Evolutionary conservation across 2,329 filamentous ascomycete genomes (phyloP), one percentile per base, ranked within the genome.

Genomic region (Calonectria multiphialidica): DNA sequence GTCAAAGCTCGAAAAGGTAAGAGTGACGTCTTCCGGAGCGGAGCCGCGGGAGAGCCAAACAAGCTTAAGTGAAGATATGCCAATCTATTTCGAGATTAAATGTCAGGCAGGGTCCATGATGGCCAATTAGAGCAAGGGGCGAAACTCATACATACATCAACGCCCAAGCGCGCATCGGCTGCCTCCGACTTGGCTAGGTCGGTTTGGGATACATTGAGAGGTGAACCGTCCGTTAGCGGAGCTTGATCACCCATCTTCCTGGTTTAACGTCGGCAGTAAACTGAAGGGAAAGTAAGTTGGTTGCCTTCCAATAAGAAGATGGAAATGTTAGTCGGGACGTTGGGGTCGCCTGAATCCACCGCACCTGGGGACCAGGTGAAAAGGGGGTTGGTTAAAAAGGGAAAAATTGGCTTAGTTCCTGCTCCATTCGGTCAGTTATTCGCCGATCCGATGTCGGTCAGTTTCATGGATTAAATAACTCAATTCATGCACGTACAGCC

Each of bases 1-100:
- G 86, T 99, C 97, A 85, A 98, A 98, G 80, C 93, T 97, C 80
- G 97, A 90, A 81, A 99, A 99, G 84, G 98, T 98, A 65, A 99
- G 88, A 25, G 97, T 92, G 68, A 97, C 97, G 68, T 97, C 97
- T 61, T 93, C 92, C 78, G 96, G 93, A 30, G 89, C 90, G 13
- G 93, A 94, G 81, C 93, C 90, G 75, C 95, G 94, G n/a, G 96
- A 97, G 76, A 98, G 98, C 87, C 98, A 99, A 72, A 99, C 97
- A 57, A 99, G 91, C 86, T 99, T 99, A 76, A 95, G 95, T 33
- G 99, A 88, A 16, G 96, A 98, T 77, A 97, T 97, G 75, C 97
- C 97, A 83, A 99, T 98, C 94, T 98, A 82, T 59, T 59, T 40
- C 35, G 21, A 30, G 28, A 59, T 40, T 37, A 21, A 25, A 35